These are phyloP conservation scores for Xylaria castorea DNA, from an alignment of 495 filamentous ascomycete species.

Conservation along the genomic window DNA sequence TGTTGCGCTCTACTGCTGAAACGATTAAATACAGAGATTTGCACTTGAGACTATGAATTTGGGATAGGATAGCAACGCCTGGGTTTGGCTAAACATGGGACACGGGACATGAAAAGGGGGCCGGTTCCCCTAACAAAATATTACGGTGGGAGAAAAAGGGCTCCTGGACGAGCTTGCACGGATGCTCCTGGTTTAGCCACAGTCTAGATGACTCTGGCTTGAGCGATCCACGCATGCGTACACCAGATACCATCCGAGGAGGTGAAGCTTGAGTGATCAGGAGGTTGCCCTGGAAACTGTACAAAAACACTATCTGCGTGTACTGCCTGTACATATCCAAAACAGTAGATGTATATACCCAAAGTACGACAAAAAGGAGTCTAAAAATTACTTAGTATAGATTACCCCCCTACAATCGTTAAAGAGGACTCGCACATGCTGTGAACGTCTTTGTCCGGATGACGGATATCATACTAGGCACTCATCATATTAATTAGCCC, in stretches of 20 bases:
- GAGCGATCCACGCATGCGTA: background rate
- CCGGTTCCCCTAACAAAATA: slow-evolving; percentile 6
- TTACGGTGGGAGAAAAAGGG: background rate
- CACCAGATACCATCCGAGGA: slow-evolving; percentile 10
- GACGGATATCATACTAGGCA: background rate
- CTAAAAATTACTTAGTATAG: background rate
- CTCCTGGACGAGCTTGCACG: background rate
- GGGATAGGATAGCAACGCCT: background rate
- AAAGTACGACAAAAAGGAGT: background rate
- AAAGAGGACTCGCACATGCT: background rate
- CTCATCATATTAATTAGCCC: background rate
- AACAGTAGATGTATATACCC: slow-evolving; percentile 12
- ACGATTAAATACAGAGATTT: slow-evolving; percentile 1
- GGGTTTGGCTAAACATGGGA: background rate
- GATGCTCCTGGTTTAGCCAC: slow-evolving; percentile 22
- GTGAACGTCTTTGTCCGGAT: background rate
- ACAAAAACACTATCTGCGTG: slow-evolving; percentile 7
- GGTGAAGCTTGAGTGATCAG: background rate
- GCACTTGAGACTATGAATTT: slow-evolving; percentile 12
- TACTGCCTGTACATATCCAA: slow-evolving; percentile 22
- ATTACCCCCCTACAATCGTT: background rate
- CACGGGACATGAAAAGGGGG: slow-evolving; percentile 8
- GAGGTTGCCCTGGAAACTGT: slow-evolving; percentile 17
- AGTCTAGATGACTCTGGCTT: slow-evolving; percentile 24
- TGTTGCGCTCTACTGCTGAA: background rate